Evolutionary conservation across 1,284 basidiomycete species (phyloP), one percentile per base, ranked within the genome.

Genomic region (Kalmanozyma brasiliensis): DNA sequence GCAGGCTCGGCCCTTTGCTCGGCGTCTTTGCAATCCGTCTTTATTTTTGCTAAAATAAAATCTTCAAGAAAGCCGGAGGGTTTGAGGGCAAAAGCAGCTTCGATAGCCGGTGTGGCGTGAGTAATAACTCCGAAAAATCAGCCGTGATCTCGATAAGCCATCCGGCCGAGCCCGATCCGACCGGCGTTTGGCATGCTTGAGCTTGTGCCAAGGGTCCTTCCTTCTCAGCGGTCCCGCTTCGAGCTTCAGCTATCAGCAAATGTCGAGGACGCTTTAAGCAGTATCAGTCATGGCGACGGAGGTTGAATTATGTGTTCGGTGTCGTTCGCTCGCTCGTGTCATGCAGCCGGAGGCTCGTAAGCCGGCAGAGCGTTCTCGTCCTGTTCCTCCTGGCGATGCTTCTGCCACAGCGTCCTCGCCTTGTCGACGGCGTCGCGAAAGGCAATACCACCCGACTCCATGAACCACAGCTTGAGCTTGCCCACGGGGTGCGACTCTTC

Each of bases 391-490:
- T 72, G 48, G 9, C 46, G 42, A 16, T 35, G 30, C 37, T 64
- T 38, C 24, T 58, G 46, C 42, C 52, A 62, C 14, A 60, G 29
- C 17, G 24, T 32, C 16, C 42, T 62, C 2, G 58, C 68, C 17
- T 48, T 47, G 33, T 71, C 74, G 13, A 77, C 56, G 5, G 74
- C 73, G 34, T 77, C 76, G 8, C 68, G 47, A 26, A 77, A 74
- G 4, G 61, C 51, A 10, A 70, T 34, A 20, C 76, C 76, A 22
- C 74, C 74, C 11, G 74, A 59, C 30, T 76, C 70, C 37, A 55
- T 58, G 42, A 77, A 77, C 56, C 67, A 76, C 24, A 77, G 42
- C 49, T 74, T 77, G 42, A 74, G 59, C 44, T 74, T 62, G 32
- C 74, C 76, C 29, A 62, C 64, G 20, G 63, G 56, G 30, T 53